Percentiles rank a stretch among this genome's conserved stretches.
Evolutionary conservation across 139 green algal genomes (phyloP).

Genomic region (Tetraselmis chui): DNA sequence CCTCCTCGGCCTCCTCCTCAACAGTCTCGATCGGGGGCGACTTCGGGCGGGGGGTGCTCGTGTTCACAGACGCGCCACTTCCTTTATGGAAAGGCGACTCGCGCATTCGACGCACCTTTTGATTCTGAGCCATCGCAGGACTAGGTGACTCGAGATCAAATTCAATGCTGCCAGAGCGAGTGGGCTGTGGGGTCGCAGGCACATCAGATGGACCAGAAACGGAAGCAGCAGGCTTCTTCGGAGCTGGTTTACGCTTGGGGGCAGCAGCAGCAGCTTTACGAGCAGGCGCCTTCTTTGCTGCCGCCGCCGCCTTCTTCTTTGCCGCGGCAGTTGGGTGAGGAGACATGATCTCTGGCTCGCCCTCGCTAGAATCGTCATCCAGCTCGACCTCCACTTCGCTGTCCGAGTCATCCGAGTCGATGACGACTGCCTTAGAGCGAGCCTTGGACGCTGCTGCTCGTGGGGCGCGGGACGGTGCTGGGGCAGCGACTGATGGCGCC

Average conservation of each 20-base stretch:
- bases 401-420: conserved; percentile 12
- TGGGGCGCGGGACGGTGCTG: neutral
- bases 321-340: conserved; percentile 18
- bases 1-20: neutral
- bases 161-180: neutral
- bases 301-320: conserved; percentile 17
- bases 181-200: neutral
- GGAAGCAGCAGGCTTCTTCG: conserved; percentile 11
- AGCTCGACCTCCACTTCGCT: conserved; percentile 6
- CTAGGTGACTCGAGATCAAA: conserved; percentile 39
- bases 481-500: neutral
- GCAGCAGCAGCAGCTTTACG: conserved; percentile 9
- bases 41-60: neutral
- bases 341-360: conserved; percentile 10
- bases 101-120: conserved; percentile 43
- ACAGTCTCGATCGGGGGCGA: neutral
- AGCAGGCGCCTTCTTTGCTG: conserved; percentile 8
- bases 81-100: conserved; percentile 48
- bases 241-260: conserved; percentile 21
- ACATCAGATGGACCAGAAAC: neutral
- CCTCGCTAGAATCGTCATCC: neutral
- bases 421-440: neutral
- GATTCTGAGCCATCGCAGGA: conserved; percentile 34
- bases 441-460: neutral
- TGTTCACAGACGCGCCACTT: neutral